These are phyloP conservation scores for Xylariaceae sp. DNA, from an alignment of 2,329 filamentous ascomycete species.

Conservation along the genomic window DNA sequence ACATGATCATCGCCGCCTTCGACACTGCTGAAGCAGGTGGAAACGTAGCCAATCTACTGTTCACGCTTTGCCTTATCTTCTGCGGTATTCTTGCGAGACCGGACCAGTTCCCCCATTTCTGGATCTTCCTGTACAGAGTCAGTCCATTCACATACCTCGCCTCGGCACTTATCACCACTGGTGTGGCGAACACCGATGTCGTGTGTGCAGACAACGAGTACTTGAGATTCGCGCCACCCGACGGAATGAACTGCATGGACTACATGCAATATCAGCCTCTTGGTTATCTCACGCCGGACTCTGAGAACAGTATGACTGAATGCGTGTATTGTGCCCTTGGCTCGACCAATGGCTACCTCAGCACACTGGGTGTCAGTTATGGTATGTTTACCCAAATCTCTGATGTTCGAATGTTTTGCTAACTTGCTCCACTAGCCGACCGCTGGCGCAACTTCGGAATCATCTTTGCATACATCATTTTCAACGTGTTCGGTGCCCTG, in stretches of 20 bases:
- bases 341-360: conserved; percentile 38
- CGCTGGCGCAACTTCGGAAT: conserved; percentile 59
- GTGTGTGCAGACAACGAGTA: conserved; percentile 64
- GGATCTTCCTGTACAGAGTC: conserved; percentile 74
- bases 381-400: conserved; percentile 21
- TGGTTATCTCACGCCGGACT: conserved; percentile 30
- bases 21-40: conserved; percentile 72
- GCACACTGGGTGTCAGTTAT: conserved; percentile 42
- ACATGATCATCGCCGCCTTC: conserved; percentile 73
- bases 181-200: conserved; percentile 59
- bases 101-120: conserved; percentile 64
- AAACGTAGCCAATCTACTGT: conserved; percentile 73
- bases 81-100: conserved; percentile 69
- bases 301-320: conserved; percentile 38
- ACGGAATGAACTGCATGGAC: conserved; percentile 50
- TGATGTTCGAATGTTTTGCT: conserved; percentile 3
- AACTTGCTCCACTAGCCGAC: conserved; percentile 29
- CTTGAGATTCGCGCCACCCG: conserved; percentile 58
- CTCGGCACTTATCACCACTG: conserved; percentile 61
- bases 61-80: conserved; percentile 72
- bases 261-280: conserved; percentile 57
- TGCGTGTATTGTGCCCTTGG: conserved; percentile 44
- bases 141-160: conserved; percentile 75
- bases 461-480: conserved; percentile 52
- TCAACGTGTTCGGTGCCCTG: conserved; percentile 53